These are phyloP conservation scores for Aurifilum marmelostoma DNA, from an alignment of 2,329 filamentous ascomycete species.

Conservation along the genomic window DNA sequence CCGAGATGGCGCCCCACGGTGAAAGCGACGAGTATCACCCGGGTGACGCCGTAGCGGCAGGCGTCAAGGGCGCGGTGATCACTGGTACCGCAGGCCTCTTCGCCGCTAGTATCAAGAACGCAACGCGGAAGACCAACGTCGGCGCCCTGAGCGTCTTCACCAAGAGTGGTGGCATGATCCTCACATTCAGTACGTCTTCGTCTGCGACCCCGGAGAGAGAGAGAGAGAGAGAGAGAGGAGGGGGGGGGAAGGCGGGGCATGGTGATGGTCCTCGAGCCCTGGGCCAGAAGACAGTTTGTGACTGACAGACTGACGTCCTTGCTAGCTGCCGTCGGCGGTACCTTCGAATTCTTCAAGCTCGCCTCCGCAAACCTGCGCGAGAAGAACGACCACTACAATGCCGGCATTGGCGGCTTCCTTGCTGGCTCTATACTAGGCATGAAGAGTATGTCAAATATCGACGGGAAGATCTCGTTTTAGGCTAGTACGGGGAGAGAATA, in stretches of 20 bases:
- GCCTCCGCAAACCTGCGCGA: slow-evolving; percentile 83
- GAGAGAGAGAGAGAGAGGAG: too few species aligned
- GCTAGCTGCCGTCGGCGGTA: slow-evolving; percentile 72
- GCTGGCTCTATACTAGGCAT: slow-evolving; percentile 75
- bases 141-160: slow-evolving; percentile 81
- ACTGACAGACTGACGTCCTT: slow-evolving; percentile 20
- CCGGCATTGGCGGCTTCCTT: slow-evolving; percentile 75
- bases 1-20: slow-evolving; percentile 38
- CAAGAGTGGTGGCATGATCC: slow-evolving; percentile 72
- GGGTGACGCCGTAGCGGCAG: slow-evolving; percentile 60
- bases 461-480: background rate
- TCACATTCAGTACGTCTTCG: slow-evolving; percentile 63
- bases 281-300: background rate
- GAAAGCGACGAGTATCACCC: slow-evolving; percentile 40
- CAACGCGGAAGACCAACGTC: slow-evolving; percentile 79
- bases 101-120: slow-evolving; percentile 71
- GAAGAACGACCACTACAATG: slow-evolving; percentile 79
- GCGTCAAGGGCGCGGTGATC: slow-evolving; percentile 58
- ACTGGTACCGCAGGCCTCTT: slow-evolving; percentile 63
- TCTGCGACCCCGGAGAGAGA: background rate
- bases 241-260: background rate
- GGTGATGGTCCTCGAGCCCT: too few species aligned
- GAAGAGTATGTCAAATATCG: slow-evolving; percentile 60
- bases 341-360: slow-evolving; percentile 76
- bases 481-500: background rate